phyloP scores from a whole-genome alignment of 73 alveolate genomes.

The Tetrahymena elliotti region DNA sequence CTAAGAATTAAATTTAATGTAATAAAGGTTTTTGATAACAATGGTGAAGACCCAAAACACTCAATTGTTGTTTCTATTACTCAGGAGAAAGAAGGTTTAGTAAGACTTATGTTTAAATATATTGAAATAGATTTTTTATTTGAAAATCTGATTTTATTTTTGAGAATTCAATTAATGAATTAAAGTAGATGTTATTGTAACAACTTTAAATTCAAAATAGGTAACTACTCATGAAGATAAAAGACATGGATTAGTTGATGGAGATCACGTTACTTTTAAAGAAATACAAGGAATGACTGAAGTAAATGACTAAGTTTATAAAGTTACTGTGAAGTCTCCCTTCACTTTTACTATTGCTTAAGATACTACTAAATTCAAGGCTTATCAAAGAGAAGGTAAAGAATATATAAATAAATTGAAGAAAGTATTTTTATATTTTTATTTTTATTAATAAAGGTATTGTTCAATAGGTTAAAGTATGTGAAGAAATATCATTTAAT shows the following conservation, averaged over 20 bases:
- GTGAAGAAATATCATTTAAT: slow-evolving; percentile 51
- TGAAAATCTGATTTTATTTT: no score
- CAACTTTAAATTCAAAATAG: not conserved
- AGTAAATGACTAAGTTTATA: slow-evolving; percentile 72
- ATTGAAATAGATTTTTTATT: not conserved
- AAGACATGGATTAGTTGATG: slow-evolving; percentile 88
- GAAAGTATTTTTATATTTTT: not conserved
- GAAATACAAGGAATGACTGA: slow-evolving; percentile 99
- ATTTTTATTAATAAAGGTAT: no score
- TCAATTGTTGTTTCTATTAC: slow-evolving; percentile 76
- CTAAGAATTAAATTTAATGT: not conserved
- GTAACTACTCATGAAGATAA: slow-evolving; percentile 88
- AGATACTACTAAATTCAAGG: slow-evolving; percentile 79
- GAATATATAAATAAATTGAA: not conserved
- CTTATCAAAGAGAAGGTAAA: slow-evolving; percentile 80
- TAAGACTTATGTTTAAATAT: not conserved
- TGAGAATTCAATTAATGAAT: not conserved
- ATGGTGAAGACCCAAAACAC: slow-evolving; percentile 95
- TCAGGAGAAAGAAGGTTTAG: slow-evolving; percentile 62
- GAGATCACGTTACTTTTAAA: slow-evolving; percentile 87
- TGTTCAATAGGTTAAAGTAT: slow-evolving; percentile 83
- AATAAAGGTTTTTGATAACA: slow-evolving; percentile 57
- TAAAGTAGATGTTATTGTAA: not conserved
- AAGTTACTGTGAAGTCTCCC: slow-evolving; percentile 53
- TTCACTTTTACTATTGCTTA: slow-evolving; percentile 77